Evolutionary conservation across 768 basidiomycete genomes (phyloP).

Genomic region (Trametes maxima): DNA sequence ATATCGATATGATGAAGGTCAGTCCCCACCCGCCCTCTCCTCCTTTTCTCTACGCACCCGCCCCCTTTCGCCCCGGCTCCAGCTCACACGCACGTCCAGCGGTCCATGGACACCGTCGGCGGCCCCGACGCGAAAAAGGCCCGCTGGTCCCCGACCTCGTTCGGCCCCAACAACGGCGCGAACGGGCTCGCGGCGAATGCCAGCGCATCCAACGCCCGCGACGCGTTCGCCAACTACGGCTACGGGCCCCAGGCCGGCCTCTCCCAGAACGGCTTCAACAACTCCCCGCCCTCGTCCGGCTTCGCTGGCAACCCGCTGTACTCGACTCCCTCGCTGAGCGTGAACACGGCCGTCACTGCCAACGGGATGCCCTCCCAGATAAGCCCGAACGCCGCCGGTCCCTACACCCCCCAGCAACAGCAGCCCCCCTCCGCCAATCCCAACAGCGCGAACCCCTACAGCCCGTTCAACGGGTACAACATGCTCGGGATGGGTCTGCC

Average conservation of each 20-base stretch:
- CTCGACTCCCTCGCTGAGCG: slow-evolving; percentile 68
- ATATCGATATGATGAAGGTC: slow-evolving; percentile 94
- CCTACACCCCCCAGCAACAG: slow-evolving; percentile 52
- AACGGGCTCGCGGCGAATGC: slow-evolving; percentile 46
- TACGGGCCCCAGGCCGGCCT: slow-evolving; percentile 69
- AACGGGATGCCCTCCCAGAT: slow-evolving; percentile 61
- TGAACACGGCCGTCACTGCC: slow-evolving; percentile 56
- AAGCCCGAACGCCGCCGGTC: slow-evolving; percentile 66
- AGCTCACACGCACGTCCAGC: slow-evolving; percentile 45
- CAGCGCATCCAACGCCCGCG: slow-evolving; percentile 50
- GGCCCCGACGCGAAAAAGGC: slow-evolving; percentile 89
- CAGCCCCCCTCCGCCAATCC: slow-evolving; percentile 36
- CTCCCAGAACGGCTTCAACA: slow-evolving; percentile 55
- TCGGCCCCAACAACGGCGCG: slow-evolving; percentile 37
- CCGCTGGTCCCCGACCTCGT: slow-evolving; percentile 79
- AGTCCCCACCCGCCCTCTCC: slow-evolving; percentile 16
- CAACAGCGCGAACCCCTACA: slow-evolving; percentile 53
- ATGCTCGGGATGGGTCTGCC: slow-evolving; percentile 85
- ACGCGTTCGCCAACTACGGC: slow-evolving; percentile 85
- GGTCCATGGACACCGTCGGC: slow-evolving; percentile 82
- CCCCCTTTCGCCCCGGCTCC: not conserved
- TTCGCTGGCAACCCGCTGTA: slow-evolving; percentile 67
- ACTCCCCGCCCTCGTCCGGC: slow-evolving; percentile 46
- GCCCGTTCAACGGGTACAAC: slow-evolving; percentile 66
- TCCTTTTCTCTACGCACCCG: not conserved